Conservation (phyloP, 139 green algal species). For the Eudorina sp. region DNA sequence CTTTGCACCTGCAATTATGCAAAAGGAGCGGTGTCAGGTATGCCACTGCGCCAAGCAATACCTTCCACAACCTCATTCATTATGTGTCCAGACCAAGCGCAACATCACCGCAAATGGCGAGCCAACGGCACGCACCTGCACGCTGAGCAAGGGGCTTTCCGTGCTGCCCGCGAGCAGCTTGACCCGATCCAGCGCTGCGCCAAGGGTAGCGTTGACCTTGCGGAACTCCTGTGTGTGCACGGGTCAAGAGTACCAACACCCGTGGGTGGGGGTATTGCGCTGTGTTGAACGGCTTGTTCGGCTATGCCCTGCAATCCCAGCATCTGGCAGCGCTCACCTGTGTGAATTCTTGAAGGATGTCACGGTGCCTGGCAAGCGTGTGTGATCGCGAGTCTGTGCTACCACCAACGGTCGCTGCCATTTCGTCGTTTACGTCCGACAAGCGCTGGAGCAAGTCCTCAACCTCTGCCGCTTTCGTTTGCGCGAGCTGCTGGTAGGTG, state of each 20-base stretch:
- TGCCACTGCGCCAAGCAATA: not conserved
- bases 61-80: not conserved
- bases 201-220: conserved; percentile 75
- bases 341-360: conserved; percentile 93
- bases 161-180: conserved; percentile 75
- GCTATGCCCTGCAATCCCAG: too few species aligned
- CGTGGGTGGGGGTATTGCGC: too few species aligned
- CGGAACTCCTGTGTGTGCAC: conserved; percentile 85
- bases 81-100: not conserved
- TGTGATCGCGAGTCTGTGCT: conserved; percentile 81
- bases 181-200: conserved; percentile 76
- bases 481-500: conserved; percentile 70
- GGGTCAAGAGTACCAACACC: too few species aligned
- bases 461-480: conserved; percentile 82
- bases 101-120: not conserved
- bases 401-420: conserved; percentile 74
- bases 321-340: too few species aligned
- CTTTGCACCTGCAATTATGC: conserved; percentile 53
- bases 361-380: conserved; percentile 91
- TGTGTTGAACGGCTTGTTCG: too few species aligned
- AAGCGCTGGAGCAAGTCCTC: conserved; percentile 84
- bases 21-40: not conserved
- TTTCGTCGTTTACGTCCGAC: conserved; percentile 86
- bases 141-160: conserved; percentile 61
- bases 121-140: conserved; percentile 29